These are phyloP conservation scores for Sporothrix curviconia DNA, from an alignment of 2,329 filamentous ascomycete genomes.

Conservation along the genomic window DNA sequence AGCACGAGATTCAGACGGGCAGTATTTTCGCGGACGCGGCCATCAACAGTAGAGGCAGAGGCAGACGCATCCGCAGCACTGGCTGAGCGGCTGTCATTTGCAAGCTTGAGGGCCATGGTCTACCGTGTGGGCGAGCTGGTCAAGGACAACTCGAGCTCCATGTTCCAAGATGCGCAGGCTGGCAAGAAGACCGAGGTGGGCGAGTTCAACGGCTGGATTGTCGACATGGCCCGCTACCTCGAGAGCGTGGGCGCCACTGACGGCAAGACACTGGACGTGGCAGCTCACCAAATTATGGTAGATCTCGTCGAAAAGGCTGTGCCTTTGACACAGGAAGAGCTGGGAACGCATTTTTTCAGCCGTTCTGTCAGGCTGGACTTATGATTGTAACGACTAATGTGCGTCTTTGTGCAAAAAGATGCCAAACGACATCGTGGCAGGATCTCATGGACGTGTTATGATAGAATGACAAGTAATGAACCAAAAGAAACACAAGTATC, in stretches of 20 bases:
- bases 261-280: slow-evolving; percentile 13
- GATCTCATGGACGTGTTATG: too few species aligned
- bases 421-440: too few species aligned
- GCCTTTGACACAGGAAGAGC: slow-evolving; percentile 14
- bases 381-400: too few species aligned
- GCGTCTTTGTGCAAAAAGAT: too few species aligned
- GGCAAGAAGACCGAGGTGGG: slow-evolving; percentile 49
- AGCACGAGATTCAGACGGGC: slow-evolving; percentile 43
- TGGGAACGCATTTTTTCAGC: slow-evolving; percentile 19
- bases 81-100: slow-evolving; percentile 37
- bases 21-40: slow-evolving; percentile 36
- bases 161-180: slow-evolving; percentile 52
- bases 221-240: slow-evolving; percentile 24
- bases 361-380: too few species aligned
- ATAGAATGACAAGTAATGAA: too few species aligned
- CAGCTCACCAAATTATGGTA: slow-evolving; percentile 20
- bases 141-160: slow-evolving; percentile 51
- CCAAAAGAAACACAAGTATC: not conserved
- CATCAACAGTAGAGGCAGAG: too few species aligned
- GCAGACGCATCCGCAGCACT: not conserved
- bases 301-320: slow-evolving; percentile 21
- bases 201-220: slow-evolving; percentile 48
- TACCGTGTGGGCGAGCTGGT: slow-evolving; percentile 42
- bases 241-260: not conserved
- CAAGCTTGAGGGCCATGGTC: slow-evolving; percentile 39